Evolutionary conservation across 164 flowering plant species (phyloP).

Genomic region (Nelumbo lutea): DNA sequence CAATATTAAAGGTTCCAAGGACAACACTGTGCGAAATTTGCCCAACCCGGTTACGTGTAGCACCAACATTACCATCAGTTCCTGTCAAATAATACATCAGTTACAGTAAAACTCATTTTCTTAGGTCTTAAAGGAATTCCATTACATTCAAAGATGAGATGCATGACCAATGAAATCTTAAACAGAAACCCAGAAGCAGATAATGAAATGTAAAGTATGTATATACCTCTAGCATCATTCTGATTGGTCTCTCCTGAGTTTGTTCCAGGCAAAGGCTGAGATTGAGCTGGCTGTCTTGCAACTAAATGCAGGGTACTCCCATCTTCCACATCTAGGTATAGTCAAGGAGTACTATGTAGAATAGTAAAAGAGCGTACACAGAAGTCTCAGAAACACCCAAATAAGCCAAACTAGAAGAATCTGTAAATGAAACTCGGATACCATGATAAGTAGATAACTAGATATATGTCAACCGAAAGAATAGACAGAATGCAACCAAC

Average conservation of each 20-base stretch:
- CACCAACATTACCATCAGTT: conserved; percentile 50
- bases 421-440: too few relatives aligned
- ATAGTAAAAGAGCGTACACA: neutral
- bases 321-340: conserved; percentile 66
- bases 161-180: neutral
- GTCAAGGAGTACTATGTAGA: conserved; percentile 29
- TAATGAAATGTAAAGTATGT: neutral
- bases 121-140: neutral
- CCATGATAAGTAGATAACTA: too few relatives aligned
- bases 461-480: too few relatives aligned
- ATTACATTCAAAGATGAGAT: neutral
- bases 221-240: conserved; percentile 39
- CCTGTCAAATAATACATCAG: conserved; percentile 30
- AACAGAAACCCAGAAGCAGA: neutral
- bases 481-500: too few relatives aligned
- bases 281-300: conserved; percentile 65
- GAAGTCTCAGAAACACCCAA: neutral
- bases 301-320: conserved; percentile 92
- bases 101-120: too few relatives aligned
- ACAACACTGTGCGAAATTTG: conserved; percentile 90
- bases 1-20: conserved; percentile 82
- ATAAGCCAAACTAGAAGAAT: neutral
- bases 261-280: conserved; percentile 48
- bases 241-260: conserved; percentile 42
- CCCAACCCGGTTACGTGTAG: conserved; percentile 58